Evolutionary conservation across 2,329 filamentous ascomycete genomes (phyloP).

Genomic region (Fusarium heterosporum): DNA sequence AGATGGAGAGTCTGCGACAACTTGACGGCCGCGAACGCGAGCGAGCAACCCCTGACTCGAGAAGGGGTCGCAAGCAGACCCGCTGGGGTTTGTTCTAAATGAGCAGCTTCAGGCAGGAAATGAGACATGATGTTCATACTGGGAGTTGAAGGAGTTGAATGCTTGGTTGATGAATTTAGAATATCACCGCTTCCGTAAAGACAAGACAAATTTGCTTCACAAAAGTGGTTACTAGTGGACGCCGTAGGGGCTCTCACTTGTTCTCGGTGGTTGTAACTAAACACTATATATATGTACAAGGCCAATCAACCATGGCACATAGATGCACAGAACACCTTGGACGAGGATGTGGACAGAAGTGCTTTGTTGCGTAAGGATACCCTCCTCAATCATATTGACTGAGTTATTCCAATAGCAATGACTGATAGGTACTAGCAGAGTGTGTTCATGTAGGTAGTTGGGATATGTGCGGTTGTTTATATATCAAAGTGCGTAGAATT

Average conservation of each 20-base stretch:
- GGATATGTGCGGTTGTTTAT: conserved; percentile 6
- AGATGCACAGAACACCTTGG: conserved; percentile 8
- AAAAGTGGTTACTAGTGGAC: neutral
- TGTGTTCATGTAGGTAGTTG: neutral
- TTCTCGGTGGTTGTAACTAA: conserved; percentile 1
- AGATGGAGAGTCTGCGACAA: conserved; percentile 91
- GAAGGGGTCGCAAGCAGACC: conserved; percentile 54
- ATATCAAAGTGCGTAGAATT: neutral
- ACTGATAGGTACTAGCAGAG: neutral
- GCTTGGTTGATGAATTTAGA: conserved; percentile 45
- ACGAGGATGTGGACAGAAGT: conserved; percentile 39
- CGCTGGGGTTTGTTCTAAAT: conserved; percentile 63
- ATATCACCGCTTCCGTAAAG: conserved; percentile 24
- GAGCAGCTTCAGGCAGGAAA: conserved; percentile 10
- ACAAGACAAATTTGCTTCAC: conserved; percentile 7
- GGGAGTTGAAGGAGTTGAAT: conserved; percentile 48
- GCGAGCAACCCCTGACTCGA: conserved; percentile 46
- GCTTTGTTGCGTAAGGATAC: conserved; percentile 45
- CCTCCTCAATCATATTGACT: conserved; percentile 46
- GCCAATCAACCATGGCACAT: neutral
- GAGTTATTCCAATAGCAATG: neutral
- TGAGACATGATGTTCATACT: conserved; percentile 45
- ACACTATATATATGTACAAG: conserved; percentile 6
- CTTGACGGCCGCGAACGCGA: conserved; percentile 81
- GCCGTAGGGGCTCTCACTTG: neutral